Evolutionary conservation across 23 red algal species (phyloP), one percentile per base, ranked within the genome.

Genomic region (Gracilaria domingensis): DNA sequence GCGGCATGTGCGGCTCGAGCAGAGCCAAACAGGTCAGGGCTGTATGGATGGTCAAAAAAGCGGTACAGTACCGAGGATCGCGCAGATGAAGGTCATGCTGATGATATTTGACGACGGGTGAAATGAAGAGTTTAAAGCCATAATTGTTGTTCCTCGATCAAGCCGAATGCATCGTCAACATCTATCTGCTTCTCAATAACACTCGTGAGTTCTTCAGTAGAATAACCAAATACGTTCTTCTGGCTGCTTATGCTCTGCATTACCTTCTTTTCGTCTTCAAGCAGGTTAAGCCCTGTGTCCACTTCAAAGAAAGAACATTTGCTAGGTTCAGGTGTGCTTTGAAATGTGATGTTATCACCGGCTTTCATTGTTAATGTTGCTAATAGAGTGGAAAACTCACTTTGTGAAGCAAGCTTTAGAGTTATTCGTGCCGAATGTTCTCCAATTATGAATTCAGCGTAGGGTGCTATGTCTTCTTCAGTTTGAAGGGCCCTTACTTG

Each of bases 91-190:
- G 6, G 59, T 32, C 32, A 26, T 12, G 24, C 23, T 28, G 26
- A 28, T 21, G 60, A 28, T 65, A 8, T 12, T 12, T 12, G 8
- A 65, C 3, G 9, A 65, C 1, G 30, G 60, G 60, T 56, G 8
- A 33, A 42, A 21, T 14, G 28, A 25, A 8, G 47, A 70, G 16
- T 26, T 78, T 57, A 76, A 9, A 61, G 29, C 50, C 51, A 59
- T 34, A 67, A 53, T 42, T 61, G 53, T 14, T 78, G 69, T 75
- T 75, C 69, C 42, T 59, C 70, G 33, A 87, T 50, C 36, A 61
- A 18, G 30, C 70, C 62, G 32, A 70, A 87, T 44, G 62, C 39
- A 26, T 70, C 58, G 83, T 58, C 53, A 37, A 87, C 51, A 54
- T 78, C 51, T 53, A 65, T 76, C 23, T 61, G 70, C 38, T 58